Percentiles rank a stretch among this genome's conserved stretches.
These are phyloP conservation scores for Thielaviopsis populi DNA, from an alignment of 2,329 filamentous ascomycete genomes.

Conservation along the genomic window DNA sequence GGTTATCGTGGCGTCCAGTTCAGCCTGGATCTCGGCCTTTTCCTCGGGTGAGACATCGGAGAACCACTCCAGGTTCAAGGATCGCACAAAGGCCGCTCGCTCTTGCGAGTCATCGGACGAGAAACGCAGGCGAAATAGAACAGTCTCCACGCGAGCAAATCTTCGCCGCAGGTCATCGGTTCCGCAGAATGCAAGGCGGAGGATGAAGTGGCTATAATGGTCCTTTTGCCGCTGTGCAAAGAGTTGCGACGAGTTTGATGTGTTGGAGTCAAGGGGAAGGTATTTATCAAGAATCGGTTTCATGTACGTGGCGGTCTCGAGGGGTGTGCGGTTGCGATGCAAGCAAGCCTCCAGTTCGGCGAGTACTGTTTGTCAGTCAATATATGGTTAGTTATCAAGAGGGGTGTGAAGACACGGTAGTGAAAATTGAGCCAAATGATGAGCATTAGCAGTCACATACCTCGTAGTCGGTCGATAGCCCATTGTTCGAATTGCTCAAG, in stretches of 20 bases:
- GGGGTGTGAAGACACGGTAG: constrained; percentile 18
- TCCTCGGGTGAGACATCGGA: constrained; percentile 69
- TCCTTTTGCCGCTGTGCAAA: constrained; percentile 74
- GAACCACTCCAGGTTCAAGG: constrained; percentile 78
- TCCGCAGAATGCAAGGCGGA: constrained; percentile 78
- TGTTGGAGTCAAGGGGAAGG: constrained; percentile 64
- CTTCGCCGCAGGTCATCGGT: constrained; percentile 81
- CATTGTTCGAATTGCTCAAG: constrained; percentile 97
- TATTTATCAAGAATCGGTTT: constrained; percentile 76
- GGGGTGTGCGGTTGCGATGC: constrained; percentile 75
- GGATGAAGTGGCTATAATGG: constrained; percentile 95
- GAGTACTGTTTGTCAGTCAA: constrained; percentile 47
- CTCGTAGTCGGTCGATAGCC: constrained; percentile 81
- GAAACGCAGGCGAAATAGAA: constrained; percentile 74
- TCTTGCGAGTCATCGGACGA: constrained; percentile 62
- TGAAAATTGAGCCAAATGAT: neutral
- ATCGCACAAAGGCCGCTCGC: constrained; percentile 58
- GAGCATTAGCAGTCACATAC: constrained; percentile 31
- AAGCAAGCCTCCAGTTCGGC: constrained; percentile 86
- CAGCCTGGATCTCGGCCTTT: constrained; percentile 44
- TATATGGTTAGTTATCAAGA: neutral
- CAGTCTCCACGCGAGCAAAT: constrained; percentile 74
- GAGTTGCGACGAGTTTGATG: constrained; percentile 43
- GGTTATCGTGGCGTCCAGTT: constrained; percentile 33
- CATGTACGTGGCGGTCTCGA: constrained; percentile 74